Conservation (phyloP, 1,284 basidiomycete species). For the Cerioporus squamosus region DNA sequence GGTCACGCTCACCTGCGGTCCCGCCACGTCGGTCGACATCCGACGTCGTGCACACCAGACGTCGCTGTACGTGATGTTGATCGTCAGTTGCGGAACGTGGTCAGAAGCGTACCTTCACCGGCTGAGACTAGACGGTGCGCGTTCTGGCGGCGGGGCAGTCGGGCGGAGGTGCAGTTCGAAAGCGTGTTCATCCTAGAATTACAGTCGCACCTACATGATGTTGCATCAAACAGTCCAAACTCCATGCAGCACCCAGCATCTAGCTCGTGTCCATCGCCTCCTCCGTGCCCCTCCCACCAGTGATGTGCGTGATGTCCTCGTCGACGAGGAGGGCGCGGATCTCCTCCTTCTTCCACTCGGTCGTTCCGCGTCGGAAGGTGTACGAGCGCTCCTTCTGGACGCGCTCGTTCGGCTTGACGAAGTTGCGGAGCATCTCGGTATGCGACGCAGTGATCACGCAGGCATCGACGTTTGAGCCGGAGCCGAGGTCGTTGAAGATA, state of each 20-base stretch:
- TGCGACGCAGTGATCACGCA: slow-evolving; percentile 87
- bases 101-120: background rate
- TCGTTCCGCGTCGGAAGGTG: slow-evolving; percentile 86
- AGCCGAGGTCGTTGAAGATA: slow-evolving; percentile 99
- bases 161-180: background rate
- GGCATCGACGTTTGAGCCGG: slow-evolving; percentile 97
- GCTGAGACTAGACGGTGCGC: background rate
- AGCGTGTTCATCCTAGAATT: slow-evolving; percentile 17
- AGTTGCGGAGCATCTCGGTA: slow-evolving; percentile 91
- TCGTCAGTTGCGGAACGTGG: background rate
- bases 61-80: slow-evolving; percentile 6
- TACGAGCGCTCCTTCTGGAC: slow-evolving; percentile 85
- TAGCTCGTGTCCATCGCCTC: slow-evolving; percentile 75
- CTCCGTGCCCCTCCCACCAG: slow-evolving; percentile 21
- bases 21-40: too few relatives aligned
- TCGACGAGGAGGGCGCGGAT: slow-evolving; percentile 73
- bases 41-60: background rate
- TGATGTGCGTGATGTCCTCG: slow-evolving; percentile 65
- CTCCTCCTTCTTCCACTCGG: slow-evolving; percentile 84
- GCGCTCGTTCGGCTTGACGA: slow-evolving; percentile 91
- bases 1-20: too few relatives aligned
- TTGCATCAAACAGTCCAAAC: background rate
- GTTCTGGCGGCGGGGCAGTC: too few relatives aligned
- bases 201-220: slow-evolving; percentile 16
- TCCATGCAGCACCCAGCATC: background rate